Evolutionary conservation across 192 early-diverging fungal genomes (phyloP), one percentile per base, ranked within the genome.

Genomic region (Borealophlyctis nickersoniae): DNA sequence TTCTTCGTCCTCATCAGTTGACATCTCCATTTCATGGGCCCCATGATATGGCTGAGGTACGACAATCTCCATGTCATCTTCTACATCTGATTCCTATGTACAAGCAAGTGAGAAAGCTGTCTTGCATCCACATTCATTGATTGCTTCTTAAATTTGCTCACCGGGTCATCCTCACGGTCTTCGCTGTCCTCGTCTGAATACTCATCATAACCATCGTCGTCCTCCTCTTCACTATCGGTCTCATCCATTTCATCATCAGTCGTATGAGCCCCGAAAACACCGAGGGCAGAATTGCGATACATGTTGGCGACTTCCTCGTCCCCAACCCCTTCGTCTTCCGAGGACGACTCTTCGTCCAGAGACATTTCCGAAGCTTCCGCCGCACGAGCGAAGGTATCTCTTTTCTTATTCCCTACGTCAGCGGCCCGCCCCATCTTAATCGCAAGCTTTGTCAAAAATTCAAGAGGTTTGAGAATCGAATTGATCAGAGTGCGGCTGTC

Each of bases 401-500:
- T 13, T 24, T 13, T 26, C 52, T 53, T 53, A 19, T 19, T 19
- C 39, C 39, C 39, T 13, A 45, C 29, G 16, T 63, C 62, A 19
- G 36, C 52, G 2, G 49, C 30, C 84, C 79, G 86, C 35, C 90
- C 91, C 45, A 94, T 79, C 70, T 88, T 91, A 56, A 93, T 89
- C 16, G 96, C 93, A 2, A 91, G 66, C 66, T 94, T 92, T 14
- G 95, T 88, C 60, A 99, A 76, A 29, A 84, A 82, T 69, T 96
- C 95, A 39, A 98, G 79, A 4, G 95, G 96, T 49, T 91, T 90
- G 52, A 98, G 61, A 56, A 99, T 78, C 3, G 87, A 70, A 28
- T 75, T 86, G 13, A 95, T 82, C 29, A 97, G 80, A 16, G 77
- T 74, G 49, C 83, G 88, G 30, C 90, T 82, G 39, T 83, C 77